Conservation (phyloP, 768 basidiomycete species). For the Suillus subalutaceus region DNA sequence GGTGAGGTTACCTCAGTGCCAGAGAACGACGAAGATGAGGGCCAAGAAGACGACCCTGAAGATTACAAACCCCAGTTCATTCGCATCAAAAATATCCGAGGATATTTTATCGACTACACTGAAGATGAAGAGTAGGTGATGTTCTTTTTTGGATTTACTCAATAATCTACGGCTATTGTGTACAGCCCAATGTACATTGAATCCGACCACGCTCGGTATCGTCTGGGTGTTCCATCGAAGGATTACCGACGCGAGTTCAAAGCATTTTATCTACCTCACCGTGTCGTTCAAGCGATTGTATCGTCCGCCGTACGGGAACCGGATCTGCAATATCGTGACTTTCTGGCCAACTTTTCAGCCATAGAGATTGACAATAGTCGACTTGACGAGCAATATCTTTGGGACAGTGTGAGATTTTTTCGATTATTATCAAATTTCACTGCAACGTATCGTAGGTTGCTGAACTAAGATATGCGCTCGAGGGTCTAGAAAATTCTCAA, state of each 20-base stretch:
- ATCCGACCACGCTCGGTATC: constrained; percentile 66
- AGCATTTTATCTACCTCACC: constrained; percentile 54
- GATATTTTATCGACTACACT: constrained; percentile 55
- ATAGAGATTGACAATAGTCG: constrained; percentile 20
- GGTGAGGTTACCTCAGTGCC: constrained; percentile 54
- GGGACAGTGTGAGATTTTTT: constrained; percentile 27
- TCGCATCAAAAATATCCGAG: constrained; percentile 48
- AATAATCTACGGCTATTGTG: constrained; percentile 6
- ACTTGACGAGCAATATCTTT: constrained; percentile 29
- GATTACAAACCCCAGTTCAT: constrained; percentile 42
- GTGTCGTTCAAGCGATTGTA: constrained; percentile 53
- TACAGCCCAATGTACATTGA: constrained; percentile 67
- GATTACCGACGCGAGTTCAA: constrained; percentile 45
- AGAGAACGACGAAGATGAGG: constrained; percentile 62
- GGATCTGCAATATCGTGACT: constrained; percentile 33
- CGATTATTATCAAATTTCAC: not conserved
- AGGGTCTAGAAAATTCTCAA: constrained; percentile 25
- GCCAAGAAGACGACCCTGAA: constrained; percentile 53
- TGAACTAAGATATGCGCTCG: constrained; percentile 24
- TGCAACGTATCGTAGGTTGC: constrained; percentile 19
- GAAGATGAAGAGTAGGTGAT: constrained; percentile 51
- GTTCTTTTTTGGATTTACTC: constrained; percentile 9
- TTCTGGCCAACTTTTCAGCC: constrained; percentile 36
- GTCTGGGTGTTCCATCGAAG: constrained; percentile 49
- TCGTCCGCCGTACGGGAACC: constrained; percentile 30